Base-by-base conservation (phyloP, 208 protist genomes). In the Crithidia brevicula region DNA sequence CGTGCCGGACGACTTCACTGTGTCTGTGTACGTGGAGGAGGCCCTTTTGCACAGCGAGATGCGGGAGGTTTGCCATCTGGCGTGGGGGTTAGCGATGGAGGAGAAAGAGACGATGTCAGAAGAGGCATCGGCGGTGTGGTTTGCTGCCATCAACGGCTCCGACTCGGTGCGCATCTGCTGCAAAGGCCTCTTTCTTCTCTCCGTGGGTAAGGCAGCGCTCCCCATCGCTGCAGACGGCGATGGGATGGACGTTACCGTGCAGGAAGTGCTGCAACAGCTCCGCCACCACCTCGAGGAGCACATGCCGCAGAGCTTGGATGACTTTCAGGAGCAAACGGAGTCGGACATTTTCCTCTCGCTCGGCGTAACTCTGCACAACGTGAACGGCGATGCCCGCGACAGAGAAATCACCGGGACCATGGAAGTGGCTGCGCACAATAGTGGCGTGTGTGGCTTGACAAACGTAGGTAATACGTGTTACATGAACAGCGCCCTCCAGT, bases 381-480 rank as follows among this genome's bases (percentile, higher is more conserved):
- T 56, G 9, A 67, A 77, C 28, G 64, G 58, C 43, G 70, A 73
- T 34, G 58, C 38, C 13, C 49, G 62, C 9, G 63, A 46, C 1
- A 58, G 40, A 43, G 65, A 76, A 36, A 70, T 76, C 58, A 76
- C 67, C 6, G 67, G 57, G 15, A 64, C 71, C 15, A 81, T 72
- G 56, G 70, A 60, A 50, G 63, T 74, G 27, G 73, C 74, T 3
- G 72, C 67, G 49, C 43, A 42, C 20, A 63, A 56, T 27, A 72
- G 68, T 54, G 87, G 90, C 60, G 71, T 91, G 33, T 92, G 90
- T 58, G 93, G 93, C 8, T 67, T 97, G 33, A 77, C 75, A 20
- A 97, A 97, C 74, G 70, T 97, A 16, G 92, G 94, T 33, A 98
- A 97, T 73, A 96, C 92, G 23, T 98, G 94, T 77, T 98, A 95